Base-by-base conservation (phyloP, 164 flowering plant species). In the Tetrastigma voinierianum region DNA sequence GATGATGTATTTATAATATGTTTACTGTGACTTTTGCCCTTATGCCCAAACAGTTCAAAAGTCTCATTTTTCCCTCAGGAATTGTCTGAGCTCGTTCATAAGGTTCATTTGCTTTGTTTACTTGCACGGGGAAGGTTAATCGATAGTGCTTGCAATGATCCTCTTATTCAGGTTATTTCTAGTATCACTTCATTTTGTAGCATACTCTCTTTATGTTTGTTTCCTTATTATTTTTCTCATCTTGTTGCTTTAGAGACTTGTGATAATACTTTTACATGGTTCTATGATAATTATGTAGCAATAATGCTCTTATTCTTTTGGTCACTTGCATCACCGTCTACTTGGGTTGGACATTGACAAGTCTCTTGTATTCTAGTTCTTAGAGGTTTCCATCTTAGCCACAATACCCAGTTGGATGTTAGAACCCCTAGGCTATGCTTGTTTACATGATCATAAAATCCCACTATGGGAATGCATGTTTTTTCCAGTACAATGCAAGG, bases 41-140 rank as follows among this genome's bases (percentile, higher is more conserved):
- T 14, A 19, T 40, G 19, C 45, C 13, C 32, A 49, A n/a, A 20
- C 11, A 9, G 11, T 15, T 47, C 14, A 46, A 51, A 52, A 52
- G 18, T 49, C 44, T 3, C 45, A 56, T 9, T 67, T 62, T 55
- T 59, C 25, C 51, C 47, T 16, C 84, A 95, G 98, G 97, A 87
- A 80, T 55, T 85, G 69, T 93, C 97, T 53, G 96, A 90, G 79
- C 83, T 86, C 49, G 92, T 87, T 67, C 98, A 95, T 75, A 95
- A 87, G 79, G 91, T 76, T 67, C 93, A 95, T 83, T 78, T 95
- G 72, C 88, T 95, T 61, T 91, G 98, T 78, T 79, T 95, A 62
- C 81, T 95, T 67, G 97, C 87, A 51, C 78, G 98, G 67, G 98
- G 98, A 63, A 84, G 98, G 75, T 65, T 91, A 73, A 71, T 89